A percentile compares a stretch with the other conserved stretches of the same genome.
Evolutionary conservation across 306 rosid species (phyloP).

Genomic region (Canavalia ensiformis): DNA sequence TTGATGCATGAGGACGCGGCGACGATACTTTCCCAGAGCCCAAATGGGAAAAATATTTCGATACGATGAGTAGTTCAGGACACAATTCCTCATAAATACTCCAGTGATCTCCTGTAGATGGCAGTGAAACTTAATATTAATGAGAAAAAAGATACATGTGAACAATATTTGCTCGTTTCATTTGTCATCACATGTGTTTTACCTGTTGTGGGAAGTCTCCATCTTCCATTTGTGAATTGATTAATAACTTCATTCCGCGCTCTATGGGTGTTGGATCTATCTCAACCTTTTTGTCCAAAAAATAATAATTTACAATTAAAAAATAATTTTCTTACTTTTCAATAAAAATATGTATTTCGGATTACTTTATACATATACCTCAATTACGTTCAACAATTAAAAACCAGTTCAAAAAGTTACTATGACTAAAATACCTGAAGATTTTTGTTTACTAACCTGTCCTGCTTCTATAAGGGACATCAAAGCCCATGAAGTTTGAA

Average conservation of each 20-base stretch:
- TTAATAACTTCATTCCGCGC: constrained; percentile 60
- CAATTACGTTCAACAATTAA: no score
- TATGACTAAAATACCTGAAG: not conserved
- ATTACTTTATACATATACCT: no score
- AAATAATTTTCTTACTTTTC: no score
- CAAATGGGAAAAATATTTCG: constrained; percentile 70
- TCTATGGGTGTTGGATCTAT: constrained; percentile 68
- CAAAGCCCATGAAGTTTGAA: constrained; percentile 79
- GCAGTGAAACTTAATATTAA: not conserved
- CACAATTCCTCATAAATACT: constrained; percentile 62
- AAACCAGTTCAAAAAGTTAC: no score
- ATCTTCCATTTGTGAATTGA: constrained; percentile 74
- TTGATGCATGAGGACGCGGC: constrained; percentile 31
- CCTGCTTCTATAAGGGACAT: constrained; percentile 76
- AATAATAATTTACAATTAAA: not conserved
- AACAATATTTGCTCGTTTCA: not conserved
- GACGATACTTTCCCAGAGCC: constrained; percentile 66
- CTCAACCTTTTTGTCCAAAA: constrained; percentile 52
- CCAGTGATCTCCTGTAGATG: constrained; percentile 62
- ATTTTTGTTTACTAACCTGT: constrained; percentile 58
- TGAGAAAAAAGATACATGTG: not conserved
- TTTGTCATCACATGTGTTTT: not conserved
- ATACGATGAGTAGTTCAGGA: constrained; percentile 56
- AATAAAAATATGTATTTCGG: no score
- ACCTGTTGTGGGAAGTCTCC: constrained; percentile 84